These are phyloP conservation scores for Cinnamomum chago DNA, from an alignment of 164 flowering plant genomes.

Conservation along the genomic window DNA sequence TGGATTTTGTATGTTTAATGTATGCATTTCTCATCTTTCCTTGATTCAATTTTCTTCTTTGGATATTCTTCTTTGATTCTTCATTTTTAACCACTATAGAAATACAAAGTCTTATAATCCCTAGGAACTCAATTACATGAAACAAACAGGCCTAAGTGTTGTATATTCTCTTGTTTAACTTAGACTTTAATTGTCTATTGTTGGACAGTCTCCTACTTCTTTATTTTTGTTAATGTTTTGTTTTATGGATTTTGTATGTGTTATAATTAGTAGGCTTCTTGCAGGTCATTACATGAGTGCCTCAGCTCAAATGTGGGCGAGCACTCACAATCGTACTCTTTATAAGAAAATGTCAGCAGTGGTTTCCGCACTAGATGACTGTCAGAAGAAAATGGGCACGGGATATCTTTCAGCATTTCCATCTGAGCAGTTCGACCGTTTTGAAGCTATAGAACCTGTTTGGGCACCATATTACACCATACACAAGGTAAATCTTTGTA, in stretches of 20 bases:
- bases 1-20: neutral
- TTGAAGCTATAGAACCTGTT: constrained; percentile 74
- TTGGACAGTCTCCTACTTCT: neutral
- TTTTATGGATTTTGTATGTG: neutral
- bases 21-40: too few species aligned
- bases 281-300: constrained; percentile 94
- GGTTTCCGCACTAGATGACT: constrained; percentile 55
- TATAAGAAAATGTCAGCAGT: constrained; percentile 60
- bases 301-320: constrained; percentile 89
- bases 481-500: constrained; percentile 63
- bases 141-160: too few species aligned
- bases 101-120: too few species aligned
- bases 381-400: constrained; percentile 68
- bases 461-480: constrained; percentile 99
- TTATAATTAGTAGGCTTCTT: constrained; percentile 10
- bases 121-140: too few species aligned
- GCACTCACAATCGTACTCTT: constrained; percentile 66
- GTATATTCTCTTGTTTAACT: too few species aligned
- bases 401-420: constrained; percentile 98
- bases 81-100: too few species aligned
- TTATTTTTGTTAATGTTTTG: neutral
- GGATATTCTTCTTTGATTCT: too few species aligned
- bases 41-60: too few species aligned
- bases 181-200: neutral
- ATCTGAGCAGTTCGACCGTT: constrained; percentile 66